Percentiles rank a stretch among this genome's conserved stretches.
Evolutionary conservation across 116 monocot species (phyloP).

Genomic region (Posidonia oceanica): DNA sequence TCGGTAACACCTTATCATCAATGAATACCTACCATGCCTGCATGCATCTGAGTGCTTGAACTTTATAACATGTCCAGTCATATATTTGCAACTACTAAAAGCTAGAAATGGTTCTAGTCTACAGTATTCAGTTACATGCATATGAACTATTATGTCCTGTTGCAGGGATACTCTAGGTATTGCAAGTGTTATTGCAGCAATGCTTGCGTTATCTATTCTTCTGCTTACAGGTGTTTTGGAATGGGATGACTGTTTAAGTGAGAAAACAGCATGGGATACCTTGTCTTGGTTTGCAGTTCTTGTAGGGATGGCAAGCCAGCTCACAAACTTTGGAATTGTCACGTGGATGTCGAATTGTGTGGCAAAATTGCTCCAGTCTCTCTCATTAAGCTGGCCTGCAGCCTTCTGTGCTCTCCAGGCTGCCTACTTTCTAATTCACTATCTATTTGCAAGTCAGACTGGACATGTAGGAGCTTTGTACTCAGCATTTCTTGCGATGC

Average conservation of each 20-base stretch:
- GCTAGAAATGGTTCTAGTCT: too few relatives aligned
- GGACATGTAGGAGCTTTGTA: conserved; percentile 95
- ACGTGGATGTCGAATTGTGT: conserved; percentile 88
- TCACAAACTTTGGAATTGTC: conserved; percentile 74
- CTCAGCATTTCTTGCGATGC: conserved; percentile 97
- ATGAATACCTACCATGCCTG: too few relatives aligned
- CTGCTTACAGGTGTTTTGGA: conserved; percentile 81
- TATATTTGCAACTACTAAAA: too few relatives aligned
- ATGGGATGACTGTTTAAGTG: conserved; percentile 92
- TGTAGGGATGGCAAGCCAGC: conserved; percentile 92
- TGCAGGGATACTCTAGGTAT: conserved; percentile 68
- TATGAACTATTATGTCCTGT: neutral
- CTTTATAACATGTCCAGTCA: too few relatives aligned
- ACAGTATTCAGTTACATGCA: too few relatives aligned
- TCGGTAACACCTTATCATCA: too few relatives aligned
- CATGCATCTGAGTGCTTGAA: too few relatives aligned
- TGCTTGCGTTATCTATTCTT: conserved; percentile 88
- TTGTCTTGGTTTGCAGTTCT: conserved; percentile 95
- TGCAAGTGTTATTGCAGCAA: conserved; percentile 85
- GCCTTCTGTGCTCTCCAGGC: conserved; percentile 76
- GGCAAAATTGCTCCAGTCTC: conserved; percentile 57
- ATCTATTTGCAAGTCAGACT: conserved; percentile 97
- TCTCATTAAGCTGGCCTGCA: conserved; percentile 83
- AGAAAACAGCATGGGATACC: conserved; percentile 97
- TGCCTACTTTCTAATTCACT: conserved; percentile 88